These are phyloP conservation scores for Plasmodium ovale DNA, from an alignment of 169 alveolate genomes.

Conservation along the genomic window DNA sequence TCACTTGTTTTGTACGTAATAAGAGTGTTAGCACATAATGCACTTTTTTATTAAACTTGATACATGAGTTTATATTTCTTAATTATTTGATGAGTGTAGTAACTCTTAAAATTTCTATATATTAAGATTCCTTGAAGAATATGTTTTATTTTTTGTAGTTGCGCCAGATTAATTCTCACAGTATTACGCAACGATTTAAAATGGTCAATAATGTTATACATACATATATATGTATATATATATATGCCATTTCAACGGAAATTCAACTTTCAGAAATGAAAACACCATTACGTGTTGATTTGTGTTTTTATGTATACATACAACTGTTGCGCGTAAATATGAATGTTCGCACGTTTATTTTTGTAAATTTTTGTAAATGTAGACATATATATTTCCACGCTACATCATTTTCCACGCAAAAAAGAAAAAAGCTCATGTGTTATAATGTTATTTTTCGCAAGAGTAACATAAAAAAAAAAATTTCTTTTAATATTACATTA, in stretches of 20 bases:
- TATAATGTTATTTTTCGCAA: neutral
- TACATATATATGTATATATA: neutral
- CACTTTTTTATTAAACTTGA: no score
- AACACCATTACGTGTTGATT: no score
- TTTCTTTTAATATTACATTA: conserved; percentile 10
- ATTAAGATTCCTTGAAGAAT: no score
- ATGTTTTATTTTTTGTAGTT: neutral
- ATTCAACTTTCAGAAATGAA: neutral
- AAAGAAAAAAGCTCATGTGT: neutral
- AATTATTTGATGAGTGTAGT: neutral
- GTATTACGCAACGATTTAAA: neutral
- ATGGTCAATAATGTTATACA: neutral
- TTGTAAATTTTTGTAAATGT: neutral
- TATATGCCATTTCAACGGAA: no score
- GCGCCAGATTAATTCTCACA: neutral
- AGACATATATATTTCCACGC: neutral
- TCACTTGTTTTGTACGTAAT: no score
- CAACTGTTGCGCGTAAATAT: no score
- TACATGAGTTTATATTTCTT: neutral
- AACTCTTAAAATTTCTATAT: no score
- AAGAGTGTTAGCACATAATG: no score
- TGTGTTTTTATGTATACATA: no score
- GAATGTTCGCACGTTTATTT: no score
- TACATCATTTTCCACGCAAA: neutral
- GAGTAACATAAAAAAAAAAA: conserved; percentile 22